A percentile compares a stretch with the other conserved stretches of the same genome.
phyloP scores from a whole-genome alignment of 179 eudicot genomes.

The Spergularia azorica region DNA sequence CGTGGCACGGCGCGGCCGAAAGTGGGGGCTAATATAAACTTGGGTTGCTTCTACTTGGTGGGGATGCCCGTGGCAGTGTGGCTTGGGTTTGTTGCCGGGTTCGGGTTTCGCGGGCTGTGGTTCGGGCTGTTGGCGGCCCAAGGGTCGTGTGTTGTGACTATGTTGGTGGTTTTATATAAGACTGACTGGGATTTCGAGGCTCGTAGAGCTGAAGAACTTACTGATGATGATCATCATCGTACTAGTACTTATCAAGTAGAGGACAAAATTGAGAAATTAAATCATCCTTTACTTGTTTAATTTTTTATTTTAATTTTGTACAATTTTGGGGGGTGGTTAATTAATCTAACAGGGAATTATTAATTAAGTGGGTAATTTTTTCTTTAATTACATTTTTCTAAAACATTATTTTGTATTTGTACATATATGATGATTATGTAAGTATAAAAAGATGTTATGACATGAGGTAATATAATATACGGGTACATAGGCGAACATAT shows the following conservation, averaged over 20 bases:
- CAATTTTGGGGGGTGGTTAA: no score
- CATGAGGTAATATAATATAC: no score
- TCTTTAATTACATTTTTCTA: not conserved
- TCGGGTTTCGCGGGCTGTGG: constrained; percentile 45
- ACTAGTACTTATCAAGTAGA: not conserved
- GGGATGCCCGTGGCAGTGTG: constrained; percentile 53
- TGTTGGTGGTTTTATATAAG: constrained; percentile 37
- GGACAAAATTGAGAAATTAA: not conserved
- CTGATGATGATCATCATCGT: constrained; percentile 22
- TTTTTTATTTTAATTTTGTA: no score
- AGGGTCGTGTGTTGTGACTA: constrained; percentile 40
- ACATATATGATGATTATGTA: no score
- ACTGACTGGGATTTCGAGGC: constrained; percentile 46
- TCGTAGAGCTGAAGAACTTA: constrained; percentile 33
- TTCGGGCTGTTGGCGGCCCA: constrained; percentile 47
- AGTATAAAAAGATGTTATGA: no score
- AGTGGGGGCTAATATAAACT: constrained; percentile 43
- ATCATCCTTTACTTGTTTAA: constrained; percentile 8
- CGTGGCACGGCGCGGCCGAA: constrained; percentile 52
- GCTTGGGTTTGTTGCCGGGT: constrained; percentile 41
- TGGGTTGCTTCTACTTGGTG: constrained; percentile 43
- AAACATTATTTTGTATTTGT: not conserved
- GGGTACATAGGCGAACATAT: no score
- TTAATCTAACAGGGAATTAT: no score
- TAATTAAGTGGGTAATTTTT: not conserved